Base-by-base conservation (phyloP, 371 early-diverging fungal genomes). In the Dinochytrium kinnereticum region DNA sequence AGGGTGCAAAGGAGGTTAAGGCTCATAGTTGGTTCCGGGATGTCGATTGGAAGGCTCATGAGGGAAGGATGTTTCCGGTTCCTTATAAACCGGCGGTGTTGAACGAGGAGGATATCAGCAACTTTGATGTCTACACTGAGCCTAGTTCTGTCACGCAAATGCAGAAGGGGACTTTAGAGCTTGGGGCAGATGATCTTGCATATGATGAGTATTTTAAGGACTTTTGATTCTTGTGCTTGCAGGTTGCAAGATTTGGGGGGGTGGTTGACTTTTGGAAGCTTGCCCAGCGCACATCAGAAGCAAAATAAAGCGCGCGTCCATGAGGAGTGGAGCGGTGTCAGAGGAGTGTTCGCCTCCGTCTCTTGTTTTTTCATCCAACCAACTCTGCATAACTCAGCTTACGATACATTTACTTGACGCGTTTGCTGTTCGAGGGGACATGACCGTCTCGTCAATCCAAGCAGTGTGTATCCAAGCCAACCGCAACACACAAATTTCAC, bases 1-100 rank as follows among this genome's bases (percentile, higher is more conserved):
- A 78, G n/a, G 98, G 95, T 76, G 94, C 94, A 33, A 88, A 90
- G 55, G 94, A 94, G 51, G 91, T 98, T 66, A 95, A 91, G 82
- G 85, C 84, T 21, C 97, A 98, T 77, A 90, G 94, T 5, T 98
- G 94, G 88, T 98, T 98, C 85, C 82, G 85, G 34, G 93, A 93
- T 33, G 90, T 94, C 64, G 91, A 94, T 79, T 98, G 96, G 96
- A 91, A 94, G 69, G 94, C 91, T 39, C 87, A 97, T 76, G 80
- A 91, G 28, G 86, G 88, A 38, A 91, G 91, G 81, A 83, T 88
- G 73, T 86, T 95, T 0, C 85, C 91, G 7, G 92, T 96, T 37
- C 95, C 95, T 7, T 98, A 68, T 72, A 71, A 67, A 38, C 76
- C 76, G 7, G 19, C 21, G 26, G 28, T 76, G 39, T 40, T 30